Conservation (phyloP, 306 rosid genomes). For the Cucurbita moschata region DNA sequence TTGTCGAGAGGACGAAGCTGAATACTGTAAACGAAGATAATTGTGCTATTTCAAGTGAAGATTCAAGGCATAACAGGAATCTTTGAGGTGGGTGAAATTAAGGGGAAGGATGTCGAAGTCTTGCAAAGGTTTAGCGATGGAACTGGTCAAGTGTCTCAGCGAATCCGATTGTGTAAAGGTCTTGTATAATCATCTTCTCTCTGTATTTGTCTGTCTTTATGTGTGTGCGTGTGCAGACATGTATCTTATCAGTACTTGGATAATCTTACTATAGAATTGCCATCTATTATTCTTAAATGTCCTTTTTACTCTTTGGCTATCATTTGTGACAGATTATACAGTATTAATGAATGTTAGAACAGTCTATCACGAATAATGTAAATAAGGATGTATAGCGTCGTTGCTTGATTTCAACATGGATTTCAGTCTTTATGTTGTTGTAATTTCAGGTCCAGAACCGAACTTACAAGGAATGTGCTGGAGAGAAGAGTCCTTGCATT, state of each 20-base stretch:
- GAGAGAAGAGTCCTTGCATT: slow-evolving; percentile 78
- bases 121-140: slow-evolving; percentile 81
- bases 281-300: neutral
- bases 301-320: neutral
- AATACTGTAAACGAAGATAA: neutral
- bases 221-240: neutral
- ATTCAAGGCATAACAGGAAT: neutral
- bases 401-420: slow-evolving; percentile 8
- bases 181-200: neutral
- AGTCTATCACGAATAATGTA: neutral
- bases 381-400: slow-evolving; percentile 4
- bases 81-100: neutral
- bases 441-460: slow-evolving; percentile 57
- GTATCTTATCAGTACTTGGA: neutral
- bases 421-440: neutral
- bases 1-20: neutral
- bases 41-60: neutral
- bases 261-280: neutral
- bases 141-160: slow-evolving; percentile 77
- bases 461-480: slow-evolving; percentile 54
- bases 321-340: neutral
- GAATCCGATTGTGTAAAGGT: slow-evolving; percentile 87
- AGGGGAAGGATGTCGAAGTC: slow-evolving; percentile 60
- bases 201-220: neutral
- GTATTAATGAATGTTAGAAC: neutral